These are phyloP conservation scores for Cladophialophora immunda DNA, from an alignment of 2,329 filamentous ascomycete species.

Conservation along the genomic window DNA sequence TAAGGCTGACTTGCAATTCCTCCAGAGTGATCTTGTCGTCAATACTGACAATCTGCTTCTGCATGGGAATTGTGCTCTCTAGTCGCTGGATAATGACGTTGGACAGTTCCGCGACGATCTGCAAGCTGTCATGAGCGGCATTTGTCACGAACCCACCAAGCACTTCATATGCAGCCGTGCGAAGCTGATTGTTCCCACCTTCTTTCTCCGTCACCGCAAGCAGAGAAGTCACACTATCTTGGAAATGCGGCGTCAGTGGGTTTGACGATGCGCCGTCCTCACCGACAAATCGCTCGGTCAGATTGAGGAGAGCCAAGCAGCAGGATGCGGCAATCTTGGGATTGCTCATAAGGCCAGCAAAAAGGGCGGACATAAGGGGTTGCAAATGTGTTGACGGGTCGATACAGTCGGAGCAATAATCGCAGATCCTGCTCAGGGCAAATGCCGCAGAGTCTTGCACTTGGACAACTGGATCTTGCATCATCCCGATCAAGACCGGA, in stretches of 20 bases:
- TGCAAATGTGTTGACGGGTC: constrained; percentile 85
- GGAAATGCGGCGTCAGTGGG: constrained; percentile 88
- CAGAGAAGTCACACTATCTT: constrained; percentile 86
- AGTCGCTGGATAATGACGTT: constrained; percentile 90
- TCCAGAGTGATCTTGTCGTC: constrained; percentile 96
- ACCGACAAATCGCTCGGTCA: constrained; percentile 93
- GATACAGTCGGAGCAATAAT: constrained; percentile 89
- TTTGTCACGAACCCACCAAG: constrained; percentile 94
- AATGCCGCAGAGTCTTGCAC: constrained; percentile 97
- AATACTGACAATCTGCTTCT: constrained; percentile 92
- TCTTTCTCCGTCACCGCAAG: constrained; percentile 82
- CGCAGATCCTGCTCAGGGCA: constrained; percentile 93
- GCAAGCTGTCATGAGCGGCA: constrained; percentile 84
- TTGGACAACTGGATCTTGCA: constrained; percentile 85
- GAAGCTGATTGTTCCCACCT: constrained; percentile 80
- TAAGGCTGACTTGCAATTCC: constrained; percentile 96
- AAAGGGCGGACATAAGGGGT: constrained; percentile 84
- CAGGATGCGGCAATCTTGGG: constrained; percentile 98
- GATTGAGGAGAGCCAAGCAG: constrained; percentile 99
- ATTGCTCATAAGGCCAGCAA: constrained; percentile 86
- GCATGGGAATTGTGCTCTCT: constrained; percentile 87
- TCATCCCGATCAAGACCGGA: constrained; percentile 90
- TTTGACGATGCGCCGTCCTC: constrained; percentile 81
- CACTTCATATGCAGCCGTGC: constrained; percentile 96
- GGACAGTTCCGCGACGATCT: constrained; percentile 80